phyloP scores from a whole-genome alignment of 805 yeast genomes.

The Blastobotrys americana region DNA sequence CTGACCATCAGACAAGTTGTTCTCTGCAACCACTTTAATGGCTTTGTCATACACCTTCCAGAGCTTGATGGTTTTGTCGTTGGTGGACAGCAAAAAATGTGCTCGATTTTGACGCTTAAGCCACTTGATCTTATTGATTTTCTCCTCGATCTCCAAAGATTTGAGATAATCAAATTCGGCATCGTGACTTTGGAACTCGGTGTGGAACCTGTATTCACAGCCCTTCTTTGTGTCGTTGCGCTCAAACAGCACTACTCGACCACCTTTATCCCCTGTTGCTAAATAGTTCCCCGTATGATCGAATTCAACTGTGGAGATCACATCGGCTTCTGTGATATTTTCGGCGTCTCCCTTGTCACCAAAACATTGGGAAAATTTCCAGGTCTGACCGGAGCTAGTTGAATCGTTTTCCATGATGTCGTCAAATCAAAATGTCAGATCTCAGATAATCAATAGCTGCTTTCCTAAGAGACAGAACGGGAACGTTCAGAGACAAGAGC shows the following conservation, averaged over 20 bases:
- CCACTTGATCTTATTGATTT: constrained; percentile 97
- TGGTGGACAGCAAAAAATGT: constrained; percentile 84
- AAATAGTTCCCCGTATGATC: constrained; percentile 90
- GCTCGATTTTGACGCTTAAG: constrained; percentile 79
- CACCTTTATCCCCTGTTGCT: constrained; percentile 99
- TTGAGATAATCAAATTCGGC: constrained; percentile 97
- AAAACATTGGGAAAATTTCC: constrained; percentile 96
- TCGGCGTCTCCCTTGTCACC: constrained; percentile 98
- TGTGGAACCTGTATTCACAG: constrained; percentile 91
- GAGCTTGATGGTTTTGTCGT: constrained; percentile 95
- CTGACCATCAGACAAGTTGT: constrained; percentile 55
- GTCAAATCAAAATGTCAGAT: too few relatives aligned
- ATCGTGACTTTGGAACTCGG: constrained; percentile 97
- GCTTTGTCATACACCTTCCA: constrained; percentile 95
- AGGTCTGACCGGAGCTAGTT: constrained; percentile 33
- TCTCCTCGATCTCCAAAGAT: constrained; percentile 94
- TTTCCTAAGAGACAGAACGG: too few relatives aligned
- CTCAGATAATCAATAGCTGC: too few relatives aligned
- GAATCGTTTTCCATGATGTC: constrained; percentile 20
- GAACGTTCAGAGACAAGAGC: too few relatives aligned
- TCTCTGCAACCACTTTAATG: constrained; percentile 86
- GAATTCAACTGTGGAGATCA: constrained; percentile 93
- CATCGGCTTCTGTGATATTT: constrained; percentile 91
- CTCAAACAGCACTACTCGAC: constrained; percentile 93
- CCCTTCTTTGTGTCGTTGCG: constrained; percentile 65